phyloP scores from a whole-genome alignment of 768 basidiomycete species.

The Russula dissimulans region DNA sequence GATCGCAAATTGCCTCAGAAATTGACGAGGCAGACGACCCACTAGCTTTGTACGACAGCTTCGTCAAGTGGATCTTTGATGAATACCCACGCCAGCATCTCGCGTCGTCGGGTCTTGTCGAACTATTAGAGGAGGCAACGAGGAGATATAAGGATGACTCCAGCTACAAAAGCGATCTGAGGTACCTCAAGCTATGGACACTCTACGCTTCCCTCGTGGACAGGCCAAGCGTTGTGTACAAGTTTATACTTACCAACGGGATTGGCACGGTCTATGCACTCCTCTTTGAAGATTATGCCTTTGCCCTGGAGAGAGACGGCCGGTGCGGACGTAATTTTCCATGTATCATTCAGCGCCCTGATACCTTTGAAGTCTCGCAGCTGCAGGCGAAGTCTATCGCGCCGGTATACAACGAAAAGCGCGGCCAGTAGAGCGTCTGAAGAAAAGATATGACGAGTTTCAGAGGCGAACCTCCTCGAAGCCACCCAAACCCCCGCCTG shows the following conservation, averaged over 20 bases:
- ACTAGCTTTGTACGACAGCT: constrained; percentile 74
- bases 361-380: constrained; percentile 41
- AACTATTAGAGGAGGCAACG: constrained; percentile 79
- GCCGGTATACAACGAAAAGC: constrained; percentile 76
- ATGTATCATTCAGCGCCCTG: not conserved
- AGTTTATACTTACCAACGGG: constrained; percentile 41
- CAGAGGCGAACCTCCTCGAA: constrained; percentile 24
- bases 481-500: constrained; percentile 1
- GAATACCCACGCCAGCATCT: constrained; percentile 63
- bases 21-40: constrained; percentile 70
- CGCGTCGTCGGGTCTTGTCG: constrained; percentile 61
- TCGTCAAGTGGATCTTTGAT: constrained; percentile 84
- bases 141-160: constrained; percentile 72
- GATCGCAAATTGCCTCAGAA: constrained; percentile 28
- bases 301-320: constrained; percentile 62
- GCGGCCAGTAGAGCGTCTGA: constrained; percentile 76
- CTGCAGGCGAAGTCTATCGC: constrained; percentile 75
- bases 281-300: constrained; percentile 89
- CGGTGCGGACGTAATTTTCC: constrained; percentile 41
- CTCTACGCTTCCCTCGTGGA: constrained; percentile 78
- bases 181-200: constrained; percentile 90
- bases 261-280: constrained; percentile 63
- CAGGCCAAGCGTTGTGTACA: constrained; percentile 52
- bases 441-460: constrained; percentile 74
- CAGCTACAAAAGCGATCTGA: constrained; percentile 78